Base-by-base conservation (phyloP, 345 rosid genomes). In the Odontarrhena argentea region DNA sequence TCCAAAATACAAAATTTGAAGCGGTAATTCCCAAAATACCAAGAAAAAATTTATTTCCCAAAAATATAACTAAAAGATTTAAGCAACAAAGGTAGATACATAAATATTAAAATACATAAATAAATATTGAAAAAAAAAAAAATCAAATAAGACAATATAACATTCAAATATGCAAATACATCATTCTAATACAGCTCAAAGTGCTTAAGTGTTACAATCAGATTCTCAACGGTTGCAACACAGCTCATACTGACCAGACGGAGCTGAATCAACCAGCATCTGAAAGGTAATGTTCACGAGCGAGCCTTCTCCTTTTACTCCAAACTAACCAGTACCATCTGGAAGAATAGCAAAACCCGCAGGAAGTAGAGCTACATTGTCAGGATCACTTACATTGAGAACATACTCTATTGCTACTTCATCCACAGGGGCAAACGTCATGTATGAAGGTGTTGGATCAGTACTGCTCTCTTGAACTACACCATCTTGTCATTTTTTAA, bases 261-360 rank as follows among this genome's bases (percentile, higher is more conserved):
- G 89, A 65, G 65, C 74, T 0, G 85, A 63, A 24, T 85, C 93
- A 3, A 86, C 97, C 65, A 93, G 70, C 35, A 90, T 84, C 84
- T 93, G 98, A 55, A 85, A 88, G 1, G 91, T 83, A 9, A 84
- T 87, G 2, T 88, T 93, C 8, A 93, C 53, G 12, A 93, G 90
- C 13, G 98, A 87, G 43, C 98, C 98, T 51, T 60, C 67, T 26
- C 26, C 57, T 52, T 1, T 42, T 35, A 47, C 60, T 37, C 32
- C 74, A 18, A 2, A 49, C 11, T 6, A 5, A 60, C 13, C 3
- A 30, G 6, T 15, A 15, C 84, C 87, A 43, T 83, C 88, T 0
- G 91, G 92, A 30, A 88, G 73, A 30, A 88, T 81, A 6, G 81
- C 82, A 13, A 88, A 80, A 42, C 91, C 96, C 1, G 83, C 81